These are phyloP conservation scores for Bothriochloa decipiens DNA, from an alignment of 176 grass and related monocot species.

Conservation along the genomic window DNA sequence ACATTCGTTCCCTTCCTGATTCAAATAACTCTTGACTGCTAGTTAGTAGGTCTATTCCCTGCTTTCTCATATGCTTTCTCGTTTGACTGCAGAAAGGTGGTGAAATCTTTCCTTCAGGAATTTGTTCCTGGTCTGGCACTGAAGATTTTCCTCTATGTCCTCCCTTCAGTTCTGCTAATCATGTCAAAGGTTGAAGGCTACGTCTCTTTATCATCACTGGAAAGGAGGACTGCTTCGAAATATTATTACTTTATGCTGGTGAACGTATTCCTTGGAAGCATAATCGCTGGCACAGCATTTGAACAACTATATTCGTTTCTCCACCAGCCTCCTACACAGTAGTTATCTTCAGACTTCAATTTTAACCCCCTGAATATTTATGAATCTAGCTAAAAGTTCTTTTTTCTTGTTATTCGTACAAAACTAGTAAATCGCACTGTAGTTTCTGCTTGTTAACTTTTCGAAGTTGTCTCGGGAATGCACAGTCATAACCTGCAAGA, in stretches of 20 bases:
- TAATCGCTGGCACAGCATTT: constrained; percentile 93
- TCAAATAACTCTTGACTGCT: background rate
- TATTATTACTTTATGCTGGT: constrained; percentile 99
- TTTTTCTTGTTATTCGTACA: background rate
- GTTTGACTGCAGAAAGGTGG: constrained; percentile 66
- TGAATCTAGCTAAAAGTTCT: background rate
- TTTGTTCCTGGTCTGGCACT: constrained; percentile 95
- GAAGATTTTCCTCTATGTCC: constrained; percentile 89
- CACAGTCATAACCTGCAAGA: background rate
- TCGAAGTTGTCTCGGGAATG: background rate
- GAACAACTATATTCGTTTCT: constrained; percentile 86
- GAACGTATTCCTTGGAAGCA: constrained; percentile 95
- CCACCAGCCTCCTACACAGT: constrained; percentile 81
- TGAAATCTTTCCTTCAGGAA: constrained; percentile 91
- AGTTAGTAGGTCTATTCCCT: background rate
- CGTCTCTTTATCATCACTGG: constrained; percentile 83
- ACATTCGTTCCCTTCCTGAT: constrained; percentile 14
- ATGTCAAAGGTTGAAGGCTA: constrained; percentile 99
- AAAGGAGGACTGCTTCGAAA: constrained; percentile 90
- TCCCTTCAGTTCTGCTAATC: constrained; percentile 84
- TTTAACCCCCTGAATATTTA: constrained; percentile 20
- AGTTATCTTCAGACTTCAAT: constrained; percentile 43
- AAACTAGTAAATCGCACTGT: background rate
- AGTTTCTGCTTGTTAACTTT: background rate
- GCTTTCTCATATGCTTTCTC: background rate